Evolutionary conservation across 306 rosid genomes (phyloP), one percentile per base, ranked within the genome.

Genomic region (Lablab purpureus): DNA sequence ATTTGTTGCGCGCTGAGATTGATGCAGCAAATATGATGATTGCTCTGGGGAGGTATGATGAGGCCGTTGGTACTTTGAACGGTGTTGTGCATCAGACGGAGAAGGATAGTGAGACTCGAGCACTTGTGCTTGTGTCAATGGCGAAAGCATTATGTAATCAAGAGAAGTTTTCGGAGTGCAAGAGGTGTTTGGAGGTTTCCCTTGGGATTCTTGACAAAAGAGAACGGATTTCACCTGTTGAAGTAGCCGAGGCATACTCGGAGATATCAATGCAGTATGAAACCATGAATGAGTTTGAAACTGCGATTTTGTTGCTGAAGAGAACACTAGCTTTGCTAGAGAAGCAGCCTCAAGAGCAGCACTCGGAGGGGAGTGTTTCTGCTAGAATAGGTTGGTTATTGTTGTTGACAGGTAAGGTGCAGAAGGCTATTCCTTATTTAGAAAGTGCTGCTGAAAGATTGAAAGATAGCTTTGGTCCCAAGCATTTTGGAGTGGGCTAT

Each of bases 1-100:
- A 94, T 69, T 83, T 94, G 84, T 80, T 92, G 85, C 87, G 84
- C 5, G 93, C 97, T 0, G 97, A 94, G 68, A 86, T 92, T 25
- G 98, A 92, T 69, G 90, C 98, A 37, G 97, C 98, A 0, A 91
- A 94, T 88, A 92, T 94, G 97, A 88, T 89, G 88, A 92, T 92
- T 80, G 95, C 98, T 3, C 37, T 94, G 43, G 93, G 94, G 60
- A 91, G 87, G 77, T 94, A 83, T 12, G 92, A 94, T 32, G 89
- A 88, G 71, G 98, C 98, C 75, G 90, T 91, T 73, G 85, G 86
- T 84, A 72, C 90, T 77, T 90, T 94, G 87, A 90, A 45, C 76
- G 85, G 84, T 52, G 91, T 90, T 62, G 92, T 89, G 25, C 85
- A 82, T 51, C 87, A 84, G 49, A 89, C 94, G 0, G 97, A 87